Percentiles rank a stretch among this genome's conserved stretches.
phyloP scores from a whole-genome alignment of 2,329 filamentous ascomycete species.

The Exophiala sp. region DNA sequence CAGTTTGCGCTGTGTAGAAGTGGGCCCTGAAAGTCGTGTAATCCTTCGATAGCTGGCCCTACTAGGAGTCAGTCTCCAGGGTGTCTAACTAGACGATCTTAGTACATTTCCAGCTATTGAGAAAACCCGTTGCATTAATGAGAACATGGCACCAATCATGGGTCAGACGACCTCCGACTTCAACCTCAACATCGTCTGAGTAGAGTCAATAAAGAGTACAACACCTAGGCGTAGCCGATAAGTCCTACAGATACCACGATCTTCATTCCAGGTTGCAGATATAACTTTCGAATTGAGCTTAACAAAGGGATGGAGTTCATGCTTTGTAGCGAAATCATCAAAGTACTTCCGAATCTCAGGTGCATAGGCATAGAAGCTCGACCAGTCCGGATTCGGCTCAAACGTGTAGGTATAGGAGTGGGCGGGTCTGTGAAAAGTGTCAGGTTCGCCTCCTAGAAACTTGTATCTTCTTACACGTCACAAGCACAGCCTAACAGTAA shows the following conservation, averaged over 20 bases:
- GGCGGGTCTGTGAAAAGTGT: constrained; percentile 30
- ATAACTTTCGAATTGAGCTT: neutral
- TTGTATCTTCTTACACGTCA: too few species aligned
- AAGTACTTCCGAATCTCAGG: constrained; percentile 30
- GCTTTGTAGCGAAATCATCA: constrained; percentile 23
- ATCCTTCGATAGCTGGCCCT: too few species aligned
- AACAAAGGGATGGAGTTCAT: constrained; percentile 4
- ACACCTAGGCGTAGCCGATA: neutral
- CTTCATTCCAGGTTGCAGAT: neutral
- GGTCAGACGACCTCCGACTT: neutral
- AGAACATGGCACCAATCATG: constrained; percentile 32
- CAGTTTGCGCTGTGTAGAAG: constrained; percentile 24
- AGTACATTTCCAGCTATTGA: constrained; percentile 31
- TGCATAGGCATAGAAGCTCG: constrained; percentile 22
- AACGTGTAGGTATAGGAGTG: constrained; percentile 10
- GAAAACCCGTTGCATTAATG: constrained; percentile 32
- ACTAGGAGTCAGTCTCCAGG: too few species aligned
- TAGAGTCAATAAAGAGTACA: too few species aligned
- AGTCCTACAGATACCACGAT: neutral
- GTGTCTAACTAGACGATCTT: constrained; percentile 27
- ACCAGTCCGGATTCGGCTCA: constrained; percentile 24
- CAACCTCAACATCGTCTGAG: too few species aligned
- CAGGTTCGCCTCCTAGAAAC: too few species aligned
- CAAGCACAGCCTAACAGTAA: neutral
- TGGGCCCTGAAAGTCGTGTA: neutral